Conservation (phyloP, 2,329 filamentous ascomycete species). For the Colletotrichum sp. region DNA sequence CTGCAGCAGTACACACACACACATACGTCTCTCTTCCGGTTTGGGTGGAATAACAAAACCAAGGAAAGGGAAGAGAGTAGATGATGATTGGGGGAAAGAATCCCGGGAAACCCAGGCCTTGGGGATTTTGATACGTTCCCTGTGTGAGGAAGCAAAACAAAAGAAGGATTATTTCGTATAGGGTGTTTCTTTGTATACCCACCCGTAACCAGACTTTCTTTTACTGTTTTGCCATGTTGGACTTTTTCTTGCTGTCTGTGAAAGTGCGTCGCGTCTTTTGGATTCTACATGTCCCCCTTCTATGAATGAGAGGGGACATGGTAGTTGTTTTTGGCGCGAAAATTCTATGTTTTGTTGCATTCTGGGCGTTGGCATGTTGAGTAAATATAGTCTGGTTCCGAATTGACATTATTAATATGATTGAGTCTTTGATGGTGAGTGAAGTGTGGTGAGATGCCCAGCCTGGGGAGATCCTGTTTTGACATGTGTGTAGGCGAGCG, state of each 20-base stretch:
- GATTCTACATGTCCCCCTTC: not conserved
- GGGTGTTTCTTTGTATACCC: constrained; percentile 15
- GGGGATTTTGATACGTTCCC: not conserved
- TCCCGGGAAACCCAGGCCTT: constrained; percentile 1
- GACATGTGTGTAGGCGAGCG: too few relatives aligned
- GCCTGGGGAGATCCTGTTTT: too few relatives aligned
- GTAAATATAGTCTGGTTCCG: constrained; percentile 12
- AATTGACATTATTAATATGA: not conserved
- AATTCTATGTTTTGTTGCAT: constrained; percentile 2
- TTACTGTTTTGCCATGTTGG: constrained; percentile 10
- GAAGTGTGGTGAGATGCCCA: too few relatives aligned
- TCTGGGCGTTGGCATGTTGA: constrained; percentile 17
- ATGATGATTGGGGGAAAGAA: not conserved
- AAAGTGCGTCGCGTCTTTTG: not conserved
- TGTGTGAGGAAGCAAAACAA: not conserved
- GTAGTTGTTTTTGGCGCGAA: not conserved
- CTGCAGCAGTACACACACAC: not conserved
- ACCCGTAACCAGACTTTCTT: constrained; percentile 18
- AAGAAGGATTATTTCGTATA: not conserved
- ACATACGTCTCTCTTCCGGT: not conserved
- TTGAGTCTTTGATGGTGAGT: rapidly evolving
- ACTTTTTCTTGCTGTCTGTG: not conserved
- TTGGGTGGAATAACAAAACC: not conserved
- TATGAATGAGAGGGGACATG: not conserved
- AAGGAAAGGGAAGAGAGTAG: not conserved